These are phyloP conservation scores for Hypoxylon fuscum DNA, from an alignment of 495 filamentous ascomycete genomes.

Conservation along the genomic window DNA sequence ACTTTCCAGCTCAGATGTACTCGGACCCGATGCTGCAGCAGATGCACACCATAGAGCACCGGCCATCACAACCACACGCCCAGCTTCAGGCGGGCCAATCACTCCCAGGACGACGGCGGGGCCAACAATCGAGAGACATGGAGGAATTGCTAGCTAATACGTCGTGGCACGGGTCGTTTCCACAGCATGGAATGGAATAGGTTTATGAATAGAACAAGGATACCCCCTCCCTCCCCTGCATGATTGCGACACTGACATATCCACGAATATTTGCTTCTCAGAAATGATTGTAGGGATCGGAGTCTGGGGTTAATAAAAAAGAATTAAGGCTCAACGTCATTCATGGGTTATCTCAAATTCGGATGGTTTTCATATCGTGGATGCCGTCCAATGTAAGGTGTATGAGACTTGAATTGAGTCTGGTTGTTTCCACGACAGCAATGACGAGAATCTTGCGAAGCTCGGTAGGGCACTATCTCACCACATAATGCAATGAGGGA, in stretches of 20 bases:
- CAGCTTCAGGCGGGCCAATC: slow-evolving; percentile 40
- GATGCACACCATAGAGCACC: slow-evolving; percentile 34
- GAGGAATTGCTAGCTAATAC: slow-evolving; percentile 52
- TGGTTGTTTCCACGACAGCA: slow-evolving; percentile 1
- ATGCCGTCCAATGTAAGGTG: slow-evolving; percentile 18
- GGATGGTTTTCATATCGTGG: slow-evolving; percentile 18
- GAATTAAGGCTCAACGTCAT: slow-evolving; percentile 13
- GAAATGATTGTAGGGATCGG: slow-evolving; percentile 27
- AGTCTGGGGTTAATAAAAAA: slow-evolving; percentile 32
- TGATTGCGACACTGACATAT: slow-evolving; percentile 29
- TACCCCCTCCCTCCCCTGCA: slow-evolving; percentile 46
- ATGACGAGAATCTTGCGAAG: neutral
- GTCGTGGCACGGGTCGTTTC: slow-evolving; percentile 46
- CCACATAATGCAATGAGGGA: slow-evolving; percentile 4
- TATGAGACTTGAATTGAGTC: slow-evolving; percentile 1
- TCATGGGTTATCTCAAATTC: slow-evolving; percentile 13
- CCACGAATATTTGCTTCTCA: slow-evolving; percentile 19
- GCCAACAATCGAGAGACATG: slow-evolving; percentile 48
- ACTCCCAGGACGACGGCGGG: slow-evolving; percentile 32
- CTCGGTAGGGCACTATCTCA: neutral
- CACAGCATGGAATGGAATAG: slow-evolving; percentile 42
- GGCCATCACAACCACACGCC: slow-evolving; percentile 38
- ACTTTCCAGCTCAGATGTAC: slow-evolving; percentile 52
- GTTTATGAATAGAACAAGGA: slow-evolving; percentile 42
- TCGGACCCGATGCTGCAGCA: slow-evolving; percentile 44